Evolutionary conservation across 768 basidiomycete genomes (phyloP), one percentile per base, ranked within the genome.

Genomic region (Neoboletus brunneissimus): DNA sequence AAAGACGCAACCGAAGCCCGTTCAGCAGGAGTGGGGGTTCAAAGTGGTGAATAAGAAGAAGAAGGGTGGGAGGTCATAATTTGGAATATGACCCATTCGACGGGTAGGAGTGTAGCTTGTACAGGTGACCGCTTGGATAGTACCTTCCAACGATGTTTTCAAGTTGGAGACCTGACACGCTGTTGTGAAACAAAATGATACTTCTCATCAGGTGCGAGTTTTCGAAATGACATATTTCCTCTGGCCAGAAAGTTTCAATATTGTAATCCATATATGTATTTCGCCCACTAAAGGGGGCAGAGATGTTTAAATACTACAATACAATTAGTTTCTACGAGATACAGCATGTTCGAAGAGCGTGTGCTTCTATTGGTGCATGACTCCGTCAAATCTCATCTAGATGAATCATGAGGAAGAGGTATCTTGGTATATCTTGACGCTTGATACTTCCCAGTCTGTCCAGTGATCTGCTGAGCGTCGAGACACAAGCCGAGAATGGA

Each of bases 41-140:
- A 95, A 94, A 75, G 89, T 95, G 6, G 91, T 94, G 51, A 93
- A 94, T 64, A 94, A 95, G 80, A 97, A 95, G 78, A 97, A 93
- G 83, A 92, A 91, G 75, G 81, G 87, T 16, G 81, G 81, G 29
- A 78, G 82, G 64, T 67, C 83, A 45, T 88, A 68, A 76, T 40
- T 32, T 18, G 50, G 52, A 20, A 25, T 22, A 46, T 46, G 44
- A 31, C 32, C 34, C 29, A 38, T 53, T 27, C 45, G 31, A n/a
- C 40, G 34, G 27, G 47, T 23, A 32, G 35, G 48, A 31, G 23
- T 50, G 45, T 68, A 55, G 55, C 40, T 50, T 55, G 54, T 64
- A 62, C 32, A 43, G 54, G 67, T 52, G 32, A 32, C 53, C 54
- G 57, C 53, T 70, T 67, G 67, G 67, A 65, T 67, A 60, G 53